Evolutionary conservation across 768 basidiomycete genomes (phyloP), one percentile per base, ranked within the genome.

Genomic region (Pholiota conissans): DNA sequence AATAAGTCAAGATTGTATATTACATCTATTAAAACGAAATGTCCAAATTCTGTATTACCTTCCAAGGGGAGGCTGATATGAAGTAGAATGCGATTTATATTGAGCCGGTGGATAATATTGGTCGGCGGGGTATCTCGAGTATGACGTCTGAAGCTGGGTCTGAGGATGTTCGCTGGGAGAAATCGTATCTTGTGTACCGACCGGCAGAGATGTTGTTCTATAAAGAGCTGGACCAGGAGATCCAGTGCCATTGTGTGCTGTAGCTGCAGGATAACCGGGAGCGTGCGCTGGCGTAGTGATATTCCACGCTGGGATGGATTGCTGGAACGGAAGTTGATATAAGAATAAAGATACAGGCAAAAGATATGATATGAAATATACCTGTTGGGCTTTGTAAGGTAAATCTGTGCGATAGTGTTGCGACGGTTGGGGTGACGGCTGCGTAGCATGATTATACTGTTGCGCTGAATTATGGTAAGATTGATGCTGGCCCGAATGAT

Each of bases 51-150:
- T 49, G 47, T 58, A 60, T 63, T 55, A 66, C 47, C 59, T 60
- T 61, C 60, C 65, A 22, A 69, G 57, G 48, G 68, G 64, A 18
- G 67, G 63, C 53, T 68, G 67, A 62, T 74, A 74, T 35, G 74
- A 66, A 48, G 71, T 62, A 34, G 68, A 55, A 52, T 71, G 71
- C 49, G 73, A 69, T 61, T 69, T 72, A 55, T 69, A 71, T 46
- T 71, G 74, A 16, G 67, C 58, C 37, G 68, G 57, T 16, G 67
- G 62, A 61, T 65, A 66, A 54, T 65, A 51, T 52, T 58, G 65
- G 27, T 65, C 69, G 9, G 42, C 9, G 42, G 63, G 49, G 34
- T 60, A 60, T 60, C 59, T 57, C 39, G 59, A 48, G 39, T 60
- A 60, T 27, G 62, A 58, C 5, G 56, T 53, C 28, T 57, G 58